Conservation (phyloP, 2,329 filamentous ascomycete species). For the Drechmeria coniospora region DNA sequence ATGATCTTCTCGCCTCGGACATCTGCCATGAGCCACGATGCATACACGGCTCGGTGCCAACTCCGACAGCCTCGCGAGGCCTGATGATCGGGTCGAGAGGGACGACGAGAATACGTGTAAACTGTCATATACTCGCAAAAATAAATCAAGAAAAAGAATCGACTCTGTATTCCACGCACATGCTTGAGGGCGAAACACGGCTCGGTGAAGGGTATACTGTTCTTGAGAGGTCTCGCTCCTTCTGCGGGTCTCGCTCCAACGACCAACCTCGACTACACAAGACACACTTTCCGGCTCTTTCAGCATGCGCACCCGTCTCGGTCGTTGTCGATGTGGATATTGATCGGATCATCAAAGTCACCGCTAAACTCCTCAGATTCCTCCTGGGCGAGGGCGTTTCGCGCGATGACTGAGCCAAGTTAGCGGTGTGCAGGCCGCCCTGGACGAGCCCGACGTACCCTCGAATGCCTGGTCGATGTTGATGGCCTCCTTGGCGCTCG, state of each 20-base stretch:
- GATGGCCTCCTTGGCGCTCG: constrained; percentile 94
- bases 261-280: background rate
- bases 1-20: too few relatives aligned
- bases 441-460: constrained; percentile 25
- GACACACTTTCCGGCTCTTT: constrained; percentile 9
- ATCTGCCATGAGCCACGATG: too few relatives aligned
- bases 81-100: too few relatives aligned
- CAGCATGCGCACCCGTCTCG: constrained; percentile 88
- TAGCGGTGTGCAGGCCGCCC: background rate
- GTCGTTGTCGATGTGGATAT: constrained; percentile 91
- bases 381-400: constrained; percentile 89
- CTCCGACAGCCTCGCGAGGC: too few relatives aligned
- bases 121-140: constrained; percentile 4
- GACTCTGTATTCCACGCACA: constrained; percentile 7
- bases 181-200: constrained; percentile 1
- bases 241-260: background rate
- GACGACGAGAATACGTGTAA: too few relatives aligned
- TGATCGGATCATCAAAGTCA: constrained; percentile 95
- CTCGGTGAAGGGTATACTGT: constrained; percentile 1
- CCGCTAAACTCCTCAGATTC: constrained; percentile 96
- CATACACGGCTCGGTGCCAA: too few relatives aligned
- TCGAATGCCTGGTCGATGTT: constrained; percentile 80
- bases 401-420: constrained; percentile 63
- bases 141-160: constrained; percentile 5
- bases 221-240: background rate